These are phyloP conservation scores for Macrophomina tecta DNA, from an alignment of 2,329 filamentous ascomycete genomes.

Conservation along the genomic window DNA sequence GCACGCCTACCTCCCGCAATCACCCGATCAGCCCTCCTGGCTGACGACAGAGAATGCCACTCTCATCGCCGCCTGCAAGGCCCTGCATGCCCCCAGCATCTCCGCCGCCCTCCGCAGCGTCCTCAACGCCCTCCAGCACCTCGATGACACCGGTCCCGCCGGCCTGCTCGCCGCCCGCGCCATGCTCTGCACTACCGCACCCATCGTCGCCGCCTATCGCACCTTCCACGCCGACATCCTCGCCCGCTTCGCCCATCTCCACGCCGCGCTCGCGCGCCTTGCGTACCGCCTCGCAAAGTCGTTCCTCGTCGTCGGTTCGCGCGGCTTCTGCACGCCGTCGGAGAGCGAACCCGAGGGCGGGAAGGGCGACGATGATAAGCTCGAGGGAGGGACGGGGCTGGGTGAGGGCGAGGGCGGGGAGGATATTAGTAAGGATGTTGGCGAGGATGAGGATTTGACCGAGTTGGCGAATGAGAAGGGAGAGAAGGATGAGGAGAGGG, in stretches of 20 bases:
- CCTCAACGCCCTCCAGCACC: conserved; percentile 49
- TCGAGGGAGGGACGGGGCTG: conserved; percentile 90
- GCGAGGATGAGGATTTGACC: conserved; percentile 88
- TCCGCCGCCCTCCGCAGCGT: conserved; percentile 51
- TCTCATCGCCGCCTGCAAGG: conserved; percentile 55
- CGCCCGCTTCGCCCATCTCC: conserved; percentile 65
- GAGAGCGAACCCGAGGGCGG: conserved; percentile 71
- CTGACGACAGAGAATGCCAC: conserved; percentile 57
- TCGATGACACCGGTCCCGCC: conserved; percentile 38
- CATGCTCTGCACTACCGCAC: conserved; percentile 66
- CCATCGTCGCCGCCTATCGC: conserved; percentile 77
- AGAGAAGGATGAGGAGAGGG: conserved; percentile 61
- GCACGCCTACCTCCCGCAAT: conserved; percentile 60
- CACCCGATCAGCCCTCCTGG: conserved; percentile 67
- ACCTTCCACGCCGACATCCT: conserved; percentile 66
- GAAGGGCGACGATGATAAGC: conserved; percentile 73
- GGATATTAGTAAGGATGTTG: conserved; percentile 96
- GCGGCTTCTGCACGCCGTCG: conserved; percentile 90
- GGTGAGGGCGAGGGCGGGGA: conserved; percentile 95
- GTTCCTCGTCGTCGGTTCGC: conserved; percentile 77
- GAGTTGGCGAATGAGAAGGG: conserved; percentile 88
- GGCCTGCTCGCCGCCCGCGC: conserved; percentile 57
- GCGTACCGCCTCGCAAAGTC: conserved; percentile 76
- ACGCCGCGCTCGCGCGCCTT: conserved; percentile 74
- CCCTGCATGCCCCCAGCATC: conserved; percentile 66